A percentile compares a stretch with the other conserved stretches of the same genome.
Conservation (phyloP, 225 moss, liverwort and hornwort species). For the Bryoerythrophyllum caledonicum region DNA sequence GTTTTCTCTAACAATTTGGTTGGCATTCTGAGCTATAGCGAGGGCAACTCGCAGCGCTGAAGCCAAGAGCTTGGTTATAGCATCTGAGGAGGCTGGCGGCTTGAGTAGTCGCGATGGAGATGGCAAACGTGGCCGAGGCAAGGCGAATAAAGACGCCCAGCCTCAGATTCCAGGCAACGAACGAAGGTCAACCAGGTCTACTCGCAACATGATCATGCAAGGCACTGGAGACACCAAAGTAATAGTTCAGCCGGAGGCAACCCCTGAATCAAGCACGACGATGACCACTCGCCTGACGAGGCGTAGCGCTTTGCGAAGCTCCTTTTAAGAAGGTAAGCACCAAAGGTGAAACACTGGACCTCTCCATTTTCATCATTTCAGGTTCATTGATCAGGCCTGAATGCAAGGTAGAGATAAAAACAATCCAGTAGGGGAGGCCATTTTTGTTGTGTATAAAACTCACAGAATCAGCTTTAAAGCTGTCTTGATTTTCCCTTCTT, state of each 20-base stretch:
- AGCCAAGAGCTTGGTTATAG: conserved; percentile 1
- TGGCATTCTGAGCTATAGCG: conserved; percentile 19
- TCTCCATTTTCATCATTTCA: background rate
- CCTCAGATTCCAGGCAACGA: conserved; percentile 22
- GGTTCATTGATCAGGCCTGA: background rate
- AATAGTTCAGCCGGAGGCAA: background rate
- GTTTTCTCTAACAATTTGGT: conserved; percentile 6
- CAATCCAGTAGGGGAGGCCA: background rate
- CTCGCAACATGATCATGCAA: conserved; percentile 10
- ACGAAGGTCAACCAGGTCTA: conserved; percentile 37
- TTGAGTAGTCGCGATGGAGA: conserved; percentile 20
- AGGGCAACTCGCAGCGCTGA: conserved; percentile 28
- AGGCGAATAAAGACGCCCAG: conserved; percentile 19
- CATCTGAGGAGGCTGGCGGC: conserved; percentile 18
- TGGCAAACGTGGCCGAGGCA: conserved; percentile 17
- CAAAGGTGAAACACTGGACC: background rate
- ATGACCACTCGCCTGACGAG: conserved; percentile 35
- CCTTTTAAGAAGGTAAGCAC: conserved; percentile 3
- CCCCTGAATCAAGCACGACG: conserved; percentile 11
- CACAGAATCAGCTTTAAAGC: background rate
- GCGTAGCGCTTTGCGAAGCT: conserved; percentile 29
- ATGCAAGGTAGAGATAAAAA: background rate
- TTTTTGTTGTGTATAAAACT: background rate
- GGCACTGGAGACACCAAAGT: conserved; percentile 16
- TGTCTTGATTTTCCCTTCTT: background rate